Evolutionary conservation across 129 eudicot species (phyloP), one percentile per base, ranked within the genome.

Genomic region (Apium graveolens): DNA sequence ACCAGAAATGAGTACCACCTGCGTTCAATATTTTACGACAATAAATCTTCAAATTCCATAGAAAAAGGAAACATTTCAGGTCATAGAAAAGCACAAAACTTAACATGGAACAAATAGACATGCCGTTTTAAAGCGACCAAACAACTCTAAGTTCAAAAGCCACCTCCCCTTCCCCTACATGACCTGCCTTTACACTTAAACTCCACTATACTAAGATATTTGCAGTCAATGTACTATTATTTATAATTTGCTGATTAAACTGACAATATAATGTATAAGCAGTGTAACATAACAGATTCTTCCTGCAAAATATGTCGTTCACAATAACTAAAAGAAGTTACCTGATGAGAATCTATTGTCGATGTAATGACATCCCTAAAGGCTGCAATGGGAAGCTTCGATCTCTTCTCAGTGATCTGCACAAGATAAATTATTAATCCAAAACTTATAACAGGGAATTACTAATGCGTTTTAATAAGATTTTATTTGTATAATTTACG

Each of bases 1-100:
- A 45, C 98, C 99, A 80, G 96, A 87, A 87, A 91, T 87, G 65
- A 95, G 97, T 63, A 92, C 96, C 38, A 93, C 92, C 98, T 91
- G 90, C 41, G 48, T 72, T 62, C 34, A 70, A 85, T 60, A 81
- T 77, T 31, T 32, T 53, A 27, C 11, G 68, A 26, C 74, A 35
- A 45, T 68, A 32, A 81, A 20, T 16, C 18, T 42, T 7, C 46
- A 75, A n/a, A 42, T 24, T 5, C 74, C 46, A 27, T 32, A 62
- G 45, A 12, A 31, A 68, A 65, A 11, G 7, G 70, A 32, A 13
- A 74, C 43, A 11, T 39, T 11, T 72, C 27, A n/a, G 11, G 14
- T 70, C 44, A 18, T 21, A 57, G 29, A 21, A 20, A 70, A 20
- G 27, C 31, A 34, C 74, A 38, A 17, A 45, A 37, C 39, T 5